A percentile compares a stretch with the other conserved stretches of the same genome.
These are phyloP conservation scores for Cyclanthera cordifolia DNA, from an alignment of 306 rosid species.

Conservation along the genomic window DNA sequence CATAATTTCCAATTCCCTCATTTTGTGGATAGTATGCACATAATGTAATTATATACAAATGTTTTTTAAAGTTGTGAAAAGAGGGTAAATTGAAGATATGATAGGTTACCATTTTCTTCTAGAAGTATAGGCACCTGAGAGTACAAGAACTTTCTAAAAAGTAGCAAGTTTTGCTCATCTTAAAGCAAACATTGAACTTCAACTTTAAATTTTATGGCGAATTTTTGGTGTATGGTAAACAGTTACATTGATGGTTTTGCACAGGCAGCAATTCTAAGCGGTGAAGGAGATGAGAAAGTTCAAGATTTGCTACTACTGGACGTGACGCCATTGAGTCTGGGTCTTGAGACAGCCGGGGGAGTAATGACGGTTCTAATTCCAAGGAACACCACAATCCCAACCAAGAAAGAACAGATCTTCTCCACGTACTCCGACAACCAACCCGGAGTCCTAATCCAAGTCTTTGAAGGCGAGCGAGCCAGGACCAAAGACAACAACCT, in stretches of 20 bases:
- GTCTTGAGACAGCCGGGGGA: constrained; percentile 70
- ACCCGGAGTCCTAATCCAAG: constrained; percentile 78
- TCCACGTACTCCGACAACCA: constrained; percentile 69
- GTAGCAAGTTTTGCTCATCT: too few relatives aligned
- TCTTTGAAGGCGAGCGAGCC: constrained; percentile 68
- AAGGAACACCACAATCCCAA: constrained; percentile 68
- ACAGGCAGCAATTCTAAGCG: constrained; percentile 54
- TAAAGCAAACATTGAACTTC: too few relatives aligned
- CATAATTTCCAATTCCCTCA: too few relatives aligned
- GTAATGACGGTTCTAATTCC: constrained; percentile 74
- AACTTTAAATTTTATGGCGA: too few relatives aligned
- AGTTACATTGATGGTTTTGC: not conserved
- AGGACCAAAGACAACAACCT: constrained; percentile 63
- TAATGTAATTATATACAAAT: too few relatives aligned
- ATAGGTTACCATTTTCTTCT: too few relatives aligned
- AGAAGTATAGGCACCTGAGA: too few relatives aligned
- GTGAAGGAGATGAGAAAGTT: constrained; percentile 64
- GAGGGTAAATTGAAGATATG: too few relatives aligned
- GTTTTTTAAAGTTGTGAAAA: too few relatives aligned
- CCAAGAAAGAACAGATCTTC: constrained; percentile 74
- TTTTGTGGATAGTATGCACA: too few relatives aligned
- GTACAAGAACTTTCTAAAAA: too few relatives aligned
- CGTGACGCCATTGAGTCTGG: constrained; percentile 63
- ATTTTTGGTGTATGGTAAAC: too few relatives aligned
- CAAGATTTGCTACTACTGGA: constrained; percentile 63